Evolutionary conservation across 129 eudicot genomes (phyloP), one percentile per base, ranked within the genome.

Genomic region (Chrysanthemum seticuspe): DNA sequence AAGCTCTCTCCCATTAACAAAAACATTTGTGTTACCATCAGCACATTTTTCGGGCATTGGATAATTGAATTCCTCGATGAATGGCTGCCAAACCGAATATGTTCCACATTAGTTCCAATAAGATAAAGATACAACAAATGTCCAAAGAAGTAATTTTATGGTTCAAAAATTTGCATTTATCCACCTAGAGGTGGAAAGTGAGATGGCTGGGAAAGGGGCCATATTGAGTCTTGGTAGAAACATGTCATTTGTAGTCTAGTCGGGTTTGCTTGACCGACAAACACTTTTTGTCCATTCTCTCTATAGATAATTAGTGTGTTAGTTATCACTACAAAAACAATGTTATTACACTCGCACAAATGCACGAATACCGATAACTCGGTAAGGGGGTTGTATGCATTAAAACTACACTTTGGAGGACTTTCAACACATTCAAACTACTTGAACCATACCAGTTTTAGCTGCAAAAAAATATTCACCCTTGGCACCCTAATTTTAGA

Each of bases 1-100:
- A 75, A 95, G 97, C 77, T 95, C 99, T 90, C 99, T 88, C 10
- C 96, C 99, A 44, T 95, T 95, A 34, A 95, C 99, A 71, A 82
- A 88, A 10, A 95, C 90, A 57, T 88, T 79, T 0, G 99, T 90
- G 83, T 86, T 85, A 49, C 99, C 99, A 74, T 81, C 94, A 13
- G 96, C 81, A 72, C 99, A 95, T 57, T 86, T 76, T 73, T 90
- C 88, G 13, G 90, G 89, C 87, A 95, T 83, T 49, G 91, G 94
- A 76, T 86, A 82, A 78, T 87, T 86, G 74, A 95, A 90, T 73
- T 90, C 97, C 81, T 90, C 97, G 55, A 95, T 95, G 54, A 83
- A 86, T 8, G 99, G 96, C 99, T 95, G 84, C 80, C 76, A 50
- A 74, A 77, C 40, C 55, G 13, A 5, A 29, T 34, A 16, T 19